A percentile compares a stretch with the other conserved stretches of the same genome.
Conservation (phyloP, 2,329 filamentous ascomycete species). For the Colletotrichum theobromicola region DNA sequence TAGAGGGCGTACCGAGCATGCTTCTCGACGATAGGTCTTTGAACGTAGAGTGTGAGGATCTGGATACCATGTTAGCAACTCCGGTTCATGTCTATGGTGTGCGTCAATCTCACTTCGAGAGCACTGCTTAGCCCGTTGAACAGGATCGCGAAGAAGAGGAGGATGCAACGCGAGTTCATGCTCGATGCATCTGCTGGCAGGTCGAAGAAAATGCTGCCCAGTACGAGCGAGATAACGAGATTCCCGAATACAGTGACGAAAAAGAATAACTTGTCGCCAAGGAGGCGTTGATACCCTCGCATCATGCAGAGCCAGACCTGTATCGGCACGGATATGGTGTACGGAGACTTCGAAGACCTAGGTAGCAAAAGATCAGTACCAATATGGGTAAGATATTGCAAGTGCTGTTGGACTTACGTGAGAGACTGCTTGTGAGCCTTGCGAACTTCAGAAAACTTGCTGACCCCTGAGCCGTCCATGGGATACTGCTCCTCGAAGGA, state of each 20-base stretch:
- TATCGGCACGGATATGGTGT: slow-evolving; percentile 66
- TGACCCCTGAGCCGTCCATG: neutral
- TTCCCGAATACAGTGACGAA: slow-evolving; percentile 57
- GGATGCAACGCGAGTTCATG: slow-evolving; percentile 50
- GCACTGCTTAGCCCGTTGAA: slow-evolving; percentile 33
- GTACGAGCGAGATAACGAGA: slow-evolving; percentile 50
- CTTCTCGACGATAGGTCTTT: slow-evolving; percentile 31
- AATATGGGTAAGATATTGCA: fast-evolving
- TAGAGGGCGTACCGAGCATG: slow-evolving; percentile 34
- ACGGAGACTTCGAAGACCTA: slow-evolving; percentile 42
- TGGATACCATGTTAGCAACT: neutral
- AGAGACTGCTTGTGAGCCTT: slow-evolving; percentile 54
- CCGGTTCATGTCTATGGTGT: fast-evolving
- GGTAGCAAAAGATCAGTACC: neutral
- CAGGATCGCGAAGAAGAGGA: slow-evolving; percentile 35
- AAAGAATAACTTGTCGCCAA: slow-evolving; percentile 69
- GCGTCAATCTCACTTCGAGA: slow-evolving; percentile 14
- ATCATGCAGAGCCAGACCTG: slow-evolving; percentile 64
- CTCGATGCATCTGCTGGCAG: slow-evolving; percentile 53
- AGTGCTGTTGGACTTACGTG: slow-evolving; percentile 30
- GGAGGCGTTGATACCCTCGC: slow-evolving; percentile 58
- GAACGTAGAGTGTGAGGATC: slow-evolving; percentile 26
- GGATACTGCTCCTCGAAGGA: slow-evolving; percentile 9
- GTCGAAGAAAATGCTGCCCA: slow-evolving; percentile 71
- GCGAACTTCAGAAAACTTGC: neutral